These are phyloP conservation scores for Phylloporus rhodoxanthus DNA, from an alignment of 768 basidiomycete species.

Conservation along the genomic window DNA sequence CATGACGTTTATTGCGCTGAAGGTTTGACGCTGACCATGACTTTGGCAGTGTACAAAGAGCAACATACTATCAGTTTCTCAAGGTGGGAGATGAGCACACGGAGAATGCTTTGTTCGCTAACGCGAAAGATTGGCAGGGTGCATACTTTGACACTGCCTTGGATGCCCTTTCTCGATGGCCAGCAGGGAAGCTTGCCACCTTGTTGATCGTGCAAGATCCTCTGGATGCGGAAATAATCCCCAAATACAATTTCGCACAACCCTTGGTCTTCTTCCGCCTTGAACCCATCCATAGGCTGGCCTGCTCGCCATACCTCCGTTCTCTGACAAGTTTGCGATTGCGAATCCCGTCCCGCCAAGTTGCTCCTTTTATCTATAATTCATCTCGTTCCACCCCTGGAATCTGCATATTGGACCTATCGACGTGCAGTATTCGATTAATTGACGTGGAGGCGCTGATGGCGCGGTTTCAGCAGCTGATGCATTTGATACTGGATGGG, in stretches of 20 bases:
- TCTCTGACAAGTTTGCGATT: conserved; percentile 55
- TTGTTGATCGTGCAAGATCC: conserved; percentile 69
- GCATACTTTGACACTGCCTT: conserved; percentile 79
- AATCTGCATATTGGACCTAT: conserved; percentile 67
- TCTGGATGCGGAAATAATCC: conserved; percentile 37
- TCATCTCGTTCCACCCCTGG: conserved; percentile 33
- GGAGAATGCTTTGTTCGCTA: not conserved
- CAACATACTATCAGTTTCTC: conserved; percentile 79
- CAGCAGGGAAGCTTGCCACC: conserved; percentile 34
- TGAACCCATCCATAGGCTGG: conserved; percentile 46
- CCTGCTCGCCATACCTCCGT: conserved; percentile 37
- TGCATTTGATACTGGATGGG: conserved; percentile 66
- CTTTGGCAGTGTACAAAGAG: conserved; percentile 58
- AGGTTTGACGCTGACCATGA: conserved; percentile 1
- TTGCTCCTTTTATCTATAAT: conserved; percentile 38
- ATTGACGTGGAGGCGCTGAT: conserved; percentile 52
- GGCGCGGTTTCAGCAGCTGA: conserved; percentile 43
- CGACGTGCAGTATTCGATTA: conserved; percentile 56
- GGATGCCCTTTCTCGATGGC: conserved; percentile 59
- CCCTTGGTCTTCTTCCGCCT: conserved; percentile 83
- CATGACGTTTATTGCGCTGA: not conserved
- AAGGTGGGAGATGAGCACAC: conserved; percentile 37
- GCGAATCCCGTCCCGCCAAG: conserved; percentile 63
- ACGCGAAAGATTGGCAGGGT: conserved; percentile 40
- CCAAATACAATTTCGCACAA: conserved; percentile 56